These are phyloP conservation scores for Linnemannia exigua DNA, from an alignment of 192 early-diverging fungal species.

Conservation along the genomic window DNA sequence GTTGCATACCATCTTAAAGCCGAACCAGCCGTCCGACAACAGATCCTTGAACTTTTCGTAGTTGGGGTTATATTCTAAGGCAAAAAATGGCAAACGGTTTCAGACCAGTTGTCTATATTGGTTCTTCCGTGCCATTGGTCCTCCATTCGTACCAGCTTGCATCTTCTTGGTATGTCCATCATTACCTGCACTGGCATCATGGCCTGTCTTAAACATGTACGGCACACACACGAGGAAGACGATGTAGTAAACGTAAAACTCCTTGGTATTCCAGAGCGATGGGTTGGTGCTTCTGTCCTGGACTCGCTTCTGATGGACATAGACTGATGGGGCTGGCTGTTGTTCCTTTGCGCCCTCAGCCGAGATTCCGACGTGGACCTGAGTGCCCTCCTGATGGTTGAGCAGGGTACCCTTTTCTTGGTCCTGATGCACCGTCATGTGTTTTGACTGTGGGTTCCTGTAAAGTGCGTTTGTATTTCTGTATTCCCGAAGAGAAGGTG, in stretches of 20 bases:
- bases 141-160: not conserved
- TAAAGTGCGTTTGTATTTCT: not conserved
- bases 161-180: not conserved
- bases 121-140: not conserved
- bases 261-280: constrained; percentile 72
- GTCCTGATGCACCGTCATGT: constrained; percentile 15
- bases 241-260: constrained; percentile 85
- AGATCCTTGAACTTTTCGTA: constrained; percentile 58
- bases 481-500: not conserved
- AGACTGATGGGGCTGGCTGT: not conserved
- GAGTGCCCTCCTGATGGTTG: not conserved
- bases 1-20: constrained; percentile 45
- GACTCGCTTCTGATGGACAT: constrained; percentile 11
- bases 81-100: not conserved
- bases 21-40: constrained; percentile 54
- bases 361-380: not conserved
- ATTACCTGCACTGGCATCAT: constrained; percentile 67
- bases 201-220: constrained; percentile 76
- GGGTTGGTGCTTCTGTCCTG: constrained; percentile 57
- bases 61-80: constrained; percentile 48
- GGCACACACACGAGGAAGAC: constrained; percentile 68
- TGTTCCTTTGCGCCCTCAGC: constrained; percentile 11
- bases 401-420: constrained; percentile 7
- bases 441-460: not conserved
- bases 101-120: not conserved